These are phyloP conservation scores for Suillus discolor DNA, from an alignment of 768 basidiomycete species.

Conservation along the genomic window DNA sequence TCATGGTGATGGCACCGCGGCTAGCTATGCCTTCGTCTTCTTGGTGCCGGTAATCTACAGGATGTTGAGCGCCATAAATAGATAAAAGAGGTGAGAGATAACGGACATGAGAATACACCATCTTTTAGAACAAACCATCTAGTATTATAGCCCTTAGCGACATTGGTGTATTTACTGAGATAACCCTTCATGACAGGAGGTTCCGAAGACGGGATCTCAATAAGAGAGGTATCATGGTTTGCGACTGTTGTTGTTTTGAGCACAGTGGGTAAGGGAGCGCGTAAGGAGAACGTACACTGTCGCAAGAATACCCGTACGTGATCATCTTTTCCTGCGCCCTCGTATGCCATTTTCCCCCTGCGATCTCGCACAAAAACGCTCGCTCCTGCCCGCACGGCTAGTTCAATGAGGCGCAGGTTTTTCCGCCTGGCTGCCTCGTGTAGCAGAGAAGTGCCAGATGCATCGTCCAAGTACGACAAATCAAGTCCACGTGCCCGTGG, in stretches of 20 bases:
- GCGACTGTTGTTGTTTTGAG: conserved; percentile 50
- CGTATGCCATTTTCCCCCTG: conserved; percentile 68
- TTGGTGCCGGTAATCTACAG: conserved; percentile 76
- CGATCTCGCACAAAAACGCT: conserved; percentile 87
- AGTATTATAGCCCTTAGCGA: conserved; percentile 86
- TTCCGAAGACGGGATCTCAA: conserved; percentile 50
- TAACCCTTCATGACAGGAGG: conserved; percentile 74
- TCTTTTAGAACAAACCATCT: conserved; percentile 92
- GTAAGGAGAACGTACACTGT: conserved; percentile 61
- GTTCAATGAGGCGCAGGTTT: conserved; percentile 79
- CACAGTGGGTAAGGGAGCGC: neutral
- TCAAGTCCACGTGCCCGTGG: conserved; percentile 74
- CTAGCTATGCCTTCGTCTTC: conserved; percentile 87
- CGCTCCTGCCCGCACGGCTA: conserved; percentile 83
- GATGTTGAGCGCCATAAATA: conserved; percentile 3
- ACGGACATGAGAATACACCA: conserved; percentile 83
- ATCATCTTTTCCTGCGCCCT: conserved; percentile 76
- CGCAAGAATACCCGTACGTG: conserved; percentile 78
- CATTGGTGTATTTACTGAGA: conserved; percentile 91
- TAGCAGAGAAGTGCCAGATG: conserved; percentile 74
- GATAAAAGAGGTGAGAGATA: neutral
- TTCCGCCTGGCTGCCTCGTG: conserved; percentile 87
- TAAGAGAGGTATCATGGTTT: conserved; percentile 76
- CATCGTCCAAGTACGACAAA: conserved; percentile 78
- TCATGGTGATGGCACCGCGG: conserved; percentile 88